Evolutionary conservation across 306 rosid genomes (phyloP), one percentile per base, ranked within the genome.

Genomic region (Oxytropis ochrocephala): DNA sequence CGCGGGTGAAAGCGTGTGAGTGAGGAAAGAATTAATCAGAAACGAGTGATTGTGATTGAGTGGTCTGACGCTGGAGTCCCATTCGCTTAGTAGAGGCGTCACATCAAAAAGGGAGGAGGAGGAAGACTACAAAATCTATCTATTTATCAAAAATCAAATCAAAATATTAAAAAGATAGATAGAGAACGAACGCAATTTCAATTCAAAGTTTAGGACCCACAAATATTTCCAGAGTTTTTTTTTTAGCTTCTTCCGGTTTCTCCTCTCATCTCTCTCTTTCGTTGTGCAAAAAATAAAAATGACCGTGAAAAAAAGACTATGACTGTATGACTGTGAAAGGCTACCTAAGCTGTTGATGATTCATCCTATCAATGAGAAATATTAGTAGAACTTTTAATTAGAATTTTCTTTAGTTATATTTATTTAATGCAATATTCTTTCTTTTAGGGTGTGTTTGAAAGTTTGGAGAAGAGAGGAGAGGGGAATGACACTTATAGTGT

Each of bases 21-120:
- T 35, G 1, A 6, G 1, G 55, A 49, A 9, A 17, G 18, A 52
- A 21, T 53, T 35, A 8, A 24, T 52, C 8, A 52, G 3, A 52
- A 24, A 57, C 4, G 5, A 57, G 48, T 18, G 68, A n/a, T n/a
- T n/a, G n/a, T n/a, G n/a, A n/a, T n/a, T 18, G 68, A 36, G 68
- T 71, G 68, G 59, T 57, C 68, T 71, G 38, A 58, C 38, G 76
- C 14, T 8, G 61, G 61, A 48, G 63, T 61, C 77, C 46, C 63
- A 73, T 54, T 2, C n/a, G 29, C 18, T 18, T 1, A 50, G 18
- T 67, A 67, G 30, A 35, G 60, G 59, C 27, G 53, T 50, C 36
- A 3, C 49, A 27, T 67, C 61, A 50, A 67, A 49, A 49, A 33
- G 17, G 66, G 11, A 59, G 17, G 5, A 43, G 5, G 12, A 46